Base-by-base conservation (phyloP, 192 early-diverging fungal genomes). In the Phlyctochytrium arcticum region DNA sequence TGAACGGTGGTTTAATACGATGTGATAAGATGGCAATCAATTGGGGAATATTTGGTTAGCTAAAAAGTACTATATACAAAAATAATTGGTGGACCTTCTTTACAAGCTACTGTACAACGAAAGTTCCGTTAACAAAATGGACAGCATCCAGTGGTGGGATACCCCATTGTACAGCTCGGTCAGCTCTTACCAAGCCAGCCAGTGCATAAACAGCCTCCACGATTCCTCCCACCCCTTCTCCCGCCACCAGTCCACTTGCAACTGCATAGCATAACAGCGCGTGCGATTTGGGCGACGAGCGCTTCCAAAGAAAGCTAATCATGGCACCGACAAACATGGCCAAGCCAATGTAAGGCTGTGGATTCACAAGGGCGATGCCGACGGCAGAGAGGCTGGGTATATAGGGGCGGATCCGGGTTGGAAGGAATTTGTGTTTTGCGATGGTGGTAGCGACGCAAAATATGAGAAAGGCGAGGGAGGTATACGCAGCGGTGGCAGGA, bases 361-460 rank as follows among this genome's bases (percentile, higher is more conserved):
- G 47, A 26, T 47, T 24, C 1, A 69, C 57, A 2, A 75, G 67
- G 8, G 73, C 75, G 46, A 73, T 70, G 2, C 71, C 71, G 26
- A 73, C 33, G 2, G 71, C 71, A 65, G 77, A 86, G 51, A 85
- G 29, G 63, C 85, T 83, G 54, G 82, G 82, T 62, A 77, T 72
- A 63, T 70, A 88, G 29, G 55, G 67, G 31, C 71, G 74, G 60
- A 71, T 78, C 24, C 69, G 56, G 23, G 69, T 48, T 23, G 86
- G 84, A 35, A 87, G 10, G 8, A 34, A 47, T 27, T 69, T 71
- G 68, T 67, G 56, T 59, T 73, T 85, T 21, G 82, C 51, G 47
- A 72, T 64, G 36, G 70, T 70, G 19, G 61, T 64, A 17, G 81
- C 67, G 54, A 74, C 4, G 27, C 27, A 23, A 17, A 57, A 35